Evolutionary conservation across 2,329 filamentous ascomycete species (phyloP).

Genomic region (Apiospora phragmitis): DNA sequence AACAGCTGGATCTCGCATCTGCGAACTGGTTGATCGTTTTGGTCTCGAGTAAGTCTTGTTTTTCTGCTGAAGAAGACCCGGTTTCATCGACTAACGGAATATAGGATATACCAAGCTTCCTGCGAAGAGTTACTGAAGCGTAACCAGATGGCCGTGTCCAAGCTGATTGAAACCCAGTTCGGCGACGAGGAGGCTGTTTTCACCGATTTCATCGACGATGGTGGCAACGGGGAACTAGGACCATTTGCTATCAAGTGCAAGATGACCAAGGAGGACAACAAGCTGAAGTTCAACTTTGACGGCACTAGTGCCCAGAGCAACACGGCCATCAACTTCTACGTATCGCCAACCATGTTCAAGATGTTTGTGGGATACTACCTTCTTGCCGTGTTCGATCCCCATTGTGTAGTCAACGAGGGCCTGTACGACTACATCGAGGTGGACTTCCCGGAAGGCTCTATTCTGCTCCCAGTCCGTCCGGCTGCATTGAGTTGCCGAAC

Average conservation of each 20-base stretch:
- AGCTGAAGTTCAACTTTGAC: conserved; percentile 48
- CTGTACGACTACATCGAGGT: conserved; percentile 52
- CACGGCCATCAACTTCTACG: conserved; percentile 48
- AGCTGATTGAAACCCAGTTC: conserved; percentile 47
- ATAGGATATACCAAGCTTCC: conserved; percentile 42
- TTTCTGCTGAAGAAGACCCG: background rate
- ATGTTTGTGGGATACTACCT: conserved; percentile 49
- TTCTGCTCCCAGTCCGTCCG: conserved; percentile 46
- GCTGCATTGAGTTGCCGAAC: conserved; percentile 48
- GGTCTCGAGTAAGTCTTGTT: conserved; percentile 30
- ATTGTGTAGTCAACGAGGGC: conserved; percentile 50
- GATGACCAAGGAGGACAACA: conserved; percentile 44
- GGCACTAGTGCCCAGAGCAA: conserved; percentile 48
- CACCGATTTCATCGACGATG: conserved; percentile 51
- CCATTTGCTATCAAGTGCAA: conserved; percentile 48
- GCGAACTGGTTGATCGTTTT: conserved; percentile 45
- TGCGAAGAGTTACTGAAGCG: conserved; percentile 44
- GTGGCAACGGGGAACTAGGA: conserved; percentile 41
- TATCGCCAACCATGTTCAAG: conserved; percentile 50
- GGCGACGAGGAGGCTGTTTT: conserved; percentile 42
- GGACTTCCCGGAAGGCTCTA: conserved; percentile 43
- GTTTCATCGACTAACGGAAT: background rate
- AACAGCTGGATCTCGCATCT: conserved; percentile 43
- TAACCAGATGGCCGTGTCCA: conserved; percentile 43
- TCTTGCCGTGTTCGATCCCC: conserved; percentile 48